Evolutionary conservation across 2,329 filamentous ascomycete genomes (phyloP), one percentile per base, ranked within the genome.

Genomic region (Alternaria longipes): DNA sequence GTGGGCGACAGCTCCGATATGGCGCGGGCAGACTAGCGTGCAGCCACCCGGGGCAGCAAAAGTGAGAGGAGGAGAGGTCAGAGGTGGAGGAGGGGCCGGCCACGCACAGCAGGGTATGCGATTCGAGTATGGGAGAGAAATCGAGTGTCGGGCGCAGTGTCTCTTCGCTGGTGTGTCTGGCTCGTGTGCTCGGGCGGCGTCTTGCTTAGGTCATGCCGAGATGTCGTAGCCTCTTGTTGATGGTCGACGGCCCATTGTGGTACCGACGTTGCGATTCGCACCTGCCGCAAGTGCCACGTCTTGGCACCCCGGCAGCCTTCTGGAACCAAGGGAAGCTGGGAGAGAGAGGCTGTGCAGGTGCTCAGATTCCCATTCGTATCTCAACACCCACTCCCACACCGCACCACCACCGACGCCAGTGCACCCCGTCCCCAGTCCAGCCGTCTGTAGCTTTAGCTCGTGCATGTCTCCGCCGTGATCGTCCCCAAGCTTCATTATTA

Each of bases 401-500:
- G 51, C 55, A 59, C 52, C 56, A 52, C 51, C 56, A 47, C 52
- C 59, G 28, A 44, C 56, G 38, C 60, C 36, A 53, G 26, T 34
- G 40, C 28, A 36, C 53, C 16, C 42, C 45, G 49, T 40, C 56
- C 54, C 60, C 60, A 53, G 51, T 54, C 55, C 56, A 60, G 50
- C 52, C 63, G 60, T 64, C 50, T 55, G 55, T 26, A 34, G 45
- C 45, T 34, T 3, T 50, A 42, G 44, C 62, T 49, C 42, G 62
- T 56, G 59, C 64, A 41, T 63, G 60, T 61, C 61, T 54, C 61
- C 53, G 50, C 62, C 56, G 63, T 56, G 46, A 59, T 63, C 59
- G 45, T 36, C 55, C 52, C 50, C 34, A 26, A 45, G 53, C 30
- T 44, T 52, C 59, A 62, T 65, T 72, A 60, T 69, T 70, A 72